phyloP scores from a whole-genome alignment of 192 early-diverging fungal species.

The Martensiomyces pterosporus region DNA sequence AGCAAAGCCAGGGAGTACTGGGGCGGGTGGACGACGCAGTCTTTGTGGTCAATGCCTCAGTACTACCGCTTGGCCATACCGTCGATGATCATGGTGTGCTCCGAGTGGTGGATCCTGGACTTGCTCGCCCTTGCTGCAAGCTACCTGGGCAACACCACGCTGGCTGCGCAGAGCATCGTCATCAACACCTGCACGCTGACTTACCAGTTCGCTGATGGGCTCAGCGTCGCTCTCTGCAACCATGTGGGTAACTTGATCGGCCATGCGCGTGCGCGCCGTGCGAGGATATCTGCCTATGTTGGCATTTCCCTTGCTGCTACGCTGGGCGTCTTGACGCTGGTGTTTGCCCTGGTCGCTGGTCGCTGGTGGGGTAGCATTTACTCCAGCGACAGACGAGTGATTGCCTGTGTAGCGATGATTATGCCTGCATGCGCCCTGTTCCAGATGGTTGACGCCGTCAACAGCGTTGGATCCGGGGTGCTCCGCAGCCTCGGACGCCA shows the following conservation, averaged over 20 bases:
- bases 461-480: conserved; percentile 57
- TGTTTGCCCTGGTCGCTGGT: conserved; percentile 19
- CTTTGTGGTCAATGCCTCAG: conserved; percentile 21
- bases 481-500: conserved; percentile 56
- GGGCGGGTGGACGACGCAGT: conserved; percentile 55
- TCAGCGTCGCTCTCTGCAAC: conserved; percentile 54
- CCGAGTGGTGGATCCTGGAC: conserved; percentile 56
- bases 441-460: conserved; percentile 61
- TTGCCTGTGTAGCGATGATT: conserved; percentile 63
- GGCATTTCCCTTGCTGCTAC: conserved; percentile 19
- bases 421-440: conserved; percentile 78
- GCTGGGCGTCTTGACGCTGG: conserved; percentile 19
- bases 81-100: conserved; percentile 63
- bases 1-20: conserved; percentile 55
- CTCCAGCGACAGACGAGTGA: conserved; percentile 64
- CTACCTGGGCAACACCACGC: conserved; percentile 55
- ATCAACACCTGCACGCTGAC: conserved; percentile 52
- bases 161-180: conserved; percentile 58
- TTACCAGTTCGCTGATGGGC: conserved; percentile 54
- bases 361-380: conserved; percentile 55
- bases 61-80: conserved; percentile 58
- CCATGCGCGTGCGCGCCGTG: conserved; percentile 34
- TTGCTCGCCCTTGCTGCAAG: conserved; percentile 48
- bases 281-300: conserved; percentile 30
- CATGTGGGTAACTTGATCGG: conserved; percentile 55